Conservation (phyloP, 1,139 yeast genomes). For the Debaryomyces robertsiae region DNA sequence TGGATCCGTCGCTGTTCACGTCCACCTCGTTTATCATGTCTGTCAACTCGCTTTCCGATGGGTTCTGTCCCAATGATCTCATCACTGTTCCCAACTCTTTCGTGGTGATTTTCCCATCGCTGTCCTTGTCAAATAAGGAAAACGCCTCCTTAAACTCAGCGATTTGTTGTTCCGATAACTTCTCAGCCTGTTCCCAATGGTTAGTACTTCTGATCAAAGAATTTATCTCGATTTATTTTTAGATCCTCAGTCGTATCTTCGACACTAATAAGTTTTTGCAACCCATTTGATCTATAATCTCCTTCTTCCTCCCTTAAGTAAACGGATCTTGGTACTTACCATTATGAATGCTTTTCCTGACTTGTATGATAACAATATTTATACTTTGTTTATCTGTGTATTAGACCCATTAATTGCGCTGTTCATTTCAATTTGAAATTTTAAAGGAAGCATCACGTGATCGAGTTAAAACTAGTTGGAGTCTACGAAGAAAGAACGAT, state of each 20-base stretch:
- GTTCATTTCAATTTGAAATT: conserved; percentile 1
- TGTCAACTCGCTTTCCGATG: conserved; percentile 91
- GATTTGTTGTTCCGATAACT: conserved; percentile 93
- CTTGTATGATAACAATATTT: background rate
- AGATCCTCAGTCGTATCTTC: too few relatives aligned
- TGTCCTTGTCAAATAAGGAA: conserved; percentile 92
- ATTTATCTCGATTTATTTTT: background rate
- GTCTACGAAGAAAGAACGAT: too few relatives aligned
- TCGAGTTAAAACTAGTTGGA: too few relatives aligned
- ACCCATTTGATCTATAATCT: too few relatives aligned
- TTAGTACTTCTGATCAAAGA: conserved; percentile 2
- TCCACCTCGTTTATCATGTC: conserved; percentile 98
- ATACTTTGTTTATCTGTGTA: conserved; percentile 3
- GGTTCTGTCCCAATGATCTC: conserved; percentile 97
- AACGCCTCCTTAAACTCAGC: conserved; percentile 98
- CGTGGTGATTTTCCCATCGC: conserved; percentile 94
- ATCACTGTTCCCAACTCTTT: conserved; percentile 96
- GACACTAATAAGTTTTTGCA: too few relatives aligned
- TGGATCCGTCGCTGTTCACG: conserved; percentile 90
- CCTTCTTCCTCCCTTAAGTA: too few relatives aligned
- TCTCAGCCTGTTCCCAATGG: conserved; percentile 58
- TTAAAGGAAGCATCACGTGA: conserved; percentile 4
- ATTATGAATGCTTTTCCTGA: conserved; percentile 1
- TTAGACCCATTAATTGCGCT: conserved; percentile 3
- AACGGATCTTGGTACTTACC: too few relatives aligned